Percentiles rank a stretch among this genome's conserved stretches.
phyloP scores from a whole-genome alignment of 805 yeast genomes.

The Starmerella cellae region DNA sequence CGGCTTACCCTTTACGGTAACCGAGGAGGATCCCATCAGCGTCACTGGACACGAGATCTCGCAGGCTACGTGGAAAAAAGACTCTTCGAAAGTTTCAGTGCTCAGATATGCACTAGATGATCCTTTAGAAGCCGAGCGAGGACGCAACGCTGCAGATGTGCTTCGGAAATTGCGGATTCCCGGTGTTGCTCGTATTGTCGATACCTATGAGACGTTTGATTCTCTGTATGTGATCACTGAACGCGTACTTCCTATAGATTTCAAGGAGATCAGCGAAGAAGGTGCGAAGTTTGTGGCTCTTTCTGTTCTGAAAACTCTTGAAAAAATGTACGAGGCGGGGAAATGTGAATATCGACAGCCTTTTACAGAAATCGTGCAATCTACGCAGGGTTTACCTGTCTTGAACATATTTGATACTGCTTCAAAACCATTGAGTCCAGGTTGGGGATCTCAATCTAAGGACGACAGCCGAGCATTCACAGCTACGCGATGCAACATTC shows the following conservation, averaged over 20 bases:
- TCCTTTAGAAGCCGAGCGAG: conserved; percentile 27
- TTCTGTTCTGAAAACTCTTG: conserved; percentile 6
- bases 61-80: conserved; percentile 40
- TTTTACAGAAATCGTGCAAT: neutral
- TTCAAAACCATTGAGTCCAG: neutral
- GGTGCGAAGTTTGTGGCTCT: conserved; percentile 6
- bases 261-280: neutral
- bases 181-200: conserved; percentile 50
- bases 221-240: conserved; percentile 54
- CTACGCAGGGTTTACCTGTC: neutral
- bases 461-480: neutral
- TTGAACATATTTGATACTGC: neutral
- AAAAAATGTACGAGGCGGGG: conserved; percentile 8
- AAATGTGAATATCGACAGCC: neutral
- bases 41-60: conserved; percentile 48
- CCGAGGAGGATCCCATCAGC: conserved; percentile 16
- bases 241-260: conserved; percentile 42
- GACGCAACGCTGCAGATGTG: conserved; percentile 35
- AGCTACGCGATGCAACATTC: neutral
- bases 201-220: conserved; percentile 49
- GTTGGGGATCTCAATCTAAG: neutral
- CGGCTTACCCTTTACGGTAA: conserved; percentile 27
- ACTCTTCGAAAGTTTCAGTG: conserved; percentile 41
- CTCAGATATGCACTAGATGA: conserved; percentile 42
- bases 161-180: conserved; percentile 50